Conservation (phyloP, 177 flowering plant genomes). For the Vitis hybrid region DNA sequence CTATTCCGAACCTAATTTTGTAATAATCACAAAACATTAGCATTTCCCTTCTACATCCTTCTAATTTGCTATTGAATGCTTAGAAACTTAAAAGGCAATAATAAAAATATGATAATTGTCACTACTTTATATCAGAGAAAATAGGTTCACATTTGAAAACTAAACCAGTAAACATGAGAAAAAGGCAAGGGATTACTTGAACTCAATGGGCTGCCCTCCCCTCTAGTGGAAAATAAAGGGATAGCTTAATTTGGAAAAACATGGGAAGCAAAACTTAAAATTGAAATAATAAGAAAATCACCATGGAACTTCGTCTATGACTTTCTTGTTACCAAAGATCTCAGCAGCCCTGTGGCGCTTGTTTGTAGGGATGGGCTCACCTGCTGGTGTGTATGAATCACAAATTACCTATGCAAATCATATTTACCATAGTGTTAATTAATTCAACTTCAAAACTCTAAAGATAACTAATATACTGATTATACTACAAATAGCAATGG, state of each 20-base stretch:
- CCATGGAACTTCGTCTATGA: conserved; percentile 83
- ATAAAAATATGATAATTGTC: not conserved
- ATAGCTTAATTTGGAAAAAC: not conserved
- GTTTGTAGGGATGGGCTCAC: conserved; percentile 98
- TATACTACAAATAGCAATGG: too few relatives aligned
- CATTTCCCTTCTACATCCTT: not conserved
- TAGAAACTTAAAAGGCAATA: too few relatives aligned
- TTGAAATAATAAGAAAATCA: conserved; percentile 21
- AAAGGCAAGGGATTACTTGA: too few relatives aligned
- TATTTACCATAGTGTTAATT: not conserved
- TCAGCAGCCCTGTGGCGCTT: conserved; percentile 87
- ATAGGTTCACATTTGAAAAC: not conserved
- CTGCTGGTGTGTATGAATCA: conserved; percentile 88
- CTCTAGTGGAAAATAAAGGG: too few relatives aligned
- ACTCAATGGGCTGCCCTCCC: too few relatives aligned
- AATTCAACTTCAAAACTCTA: not conserved
- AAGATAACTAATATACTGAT: too few relatives aligned
- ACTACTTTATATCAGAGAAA: not conserved
- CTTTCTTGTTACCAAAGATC: conserved; percentile 72
- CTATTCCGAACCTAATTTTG: conserved; percentile 80
- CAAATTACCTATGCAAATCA: conserved; percentile 67
- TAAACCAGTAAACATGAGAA: not conserved
- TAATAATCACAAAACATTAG: conserved; percentile 5
- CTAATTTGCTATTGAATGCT: too few relatives aligned
- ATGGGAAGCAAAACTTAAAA: not conserved